These are phyloP conservation scores for Pterocarpus macrocarpus DNA, from an alignment of 306 rosid species.

Conservation along the genomic window DNA sequence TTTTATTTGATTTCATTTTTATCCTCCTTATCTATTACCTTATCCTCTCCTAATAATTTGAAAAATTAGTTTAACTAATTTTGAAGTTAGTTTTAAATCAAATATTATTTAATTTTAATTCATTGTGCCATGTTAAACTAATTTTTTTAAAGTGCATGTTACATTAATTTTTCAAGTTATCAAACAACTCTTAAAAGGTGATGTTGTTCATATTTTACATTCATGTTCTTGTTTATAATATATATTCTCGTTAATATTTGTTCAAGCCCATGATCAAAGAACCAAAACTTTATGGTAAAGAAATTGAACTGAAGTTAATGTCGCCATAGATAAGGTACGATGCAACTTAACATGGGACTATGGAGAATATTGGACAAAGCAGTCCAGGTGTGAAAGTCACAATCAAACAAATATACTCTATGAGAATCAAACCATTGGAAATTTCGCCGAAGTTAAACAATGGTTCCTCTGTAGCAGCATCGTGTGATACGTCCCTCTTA, in stretches of 20 bases:
- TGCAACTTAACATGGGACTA: background rate
- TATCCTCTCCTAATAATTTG: no score
- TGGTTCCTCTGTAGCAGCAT: conserved; percentile 11
- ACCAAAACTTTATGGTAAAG: background rate
- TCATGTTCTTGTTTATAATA: no score
- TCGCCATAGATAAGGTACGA: background rate
- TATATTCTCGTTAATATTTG: background rate
- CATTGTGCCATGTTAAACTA: no score
- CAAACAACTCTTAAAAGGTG: no score
- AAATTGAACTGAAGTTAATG: background rate
- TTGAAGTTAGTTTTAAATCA: no score
- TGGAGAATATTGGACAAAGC: conserved; percentile 22
- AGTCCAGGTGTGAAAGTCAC: conserved; percentile 27
- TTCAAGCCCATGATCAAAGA: background rate
- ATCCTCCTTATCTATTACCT: no score
- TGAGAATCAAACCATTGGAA: conserved; percentile 38
- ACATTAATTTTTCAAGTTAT: no score
- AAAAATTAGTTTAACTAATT: no score
- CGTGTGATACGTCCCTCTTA: conserved; percentile 28
- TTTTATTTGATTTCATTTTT: no score
- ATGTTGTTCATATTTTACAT: no score
- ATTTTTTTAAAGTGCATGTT: no score
- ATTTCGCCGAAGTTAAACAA: conserved; percentile 34
- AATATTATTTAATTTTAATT: no score
- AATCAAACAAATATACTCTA: background rate